phyloP scores from a whole-genome alignment of 148 eudicot genomes.

The Camellia lanceoleosa region DNA sequence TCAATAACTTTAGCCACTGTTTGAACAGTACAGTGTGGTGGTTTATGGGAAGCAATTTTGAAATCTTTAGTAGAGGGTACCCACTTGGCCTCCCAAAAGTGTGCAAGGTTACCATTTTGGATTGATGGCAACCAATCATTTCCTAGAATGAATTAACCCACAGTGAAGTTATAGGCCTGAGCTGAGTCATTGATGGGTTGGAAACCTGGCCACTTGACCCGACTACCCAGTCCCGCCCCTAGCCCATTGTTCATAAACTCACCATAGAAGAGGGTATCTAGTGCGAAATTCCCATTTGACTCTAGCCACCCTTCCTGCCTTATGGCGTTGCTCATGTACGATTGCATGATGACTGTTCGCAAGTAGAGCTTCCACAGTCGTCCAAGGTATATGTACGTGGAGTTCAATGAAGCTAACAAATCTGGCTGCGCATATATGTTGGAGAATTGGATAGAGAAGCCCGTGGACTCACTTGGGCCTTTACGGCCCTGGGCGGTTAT shows the following conservation, averaged over 20 bases:
- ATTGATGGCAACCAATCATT: constrained; percentile 62
- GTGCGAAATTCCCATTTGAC: constrained; percentile 55
- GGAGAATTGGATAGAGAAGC: constrained; percentile 70
- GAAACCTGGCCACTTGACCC: constrained; percentile 74
- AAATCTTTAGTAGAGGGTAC: too few species aligned
- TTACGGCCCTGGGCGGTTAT: constrained; percentile 83
- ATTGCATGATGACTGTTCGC: constrained; percentile 64
- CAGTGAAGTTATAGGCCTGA: constrained; percentile 53
- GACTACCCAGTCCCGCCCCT: constrained; percentile 42
- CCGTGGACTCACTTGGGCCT: constrained; percentile 51
- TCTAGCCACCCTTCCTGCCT: constrained; percentile 79
- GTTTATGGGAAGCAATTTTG: too few species aligned
- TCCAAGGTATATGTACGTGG: constrained; percentile 57
- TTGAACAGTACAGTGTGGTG: too few species aligned
- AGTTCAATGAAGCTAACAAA: constrained; percentile 18
- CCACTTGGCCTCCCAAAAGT: too few species aligned
- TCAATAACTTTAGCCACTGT: too few species aligned
- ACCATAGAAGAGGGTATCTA: constrained; percentile 62
- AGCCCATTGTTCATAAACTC: constrained; percentile 74
- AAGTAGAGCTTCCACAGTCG: constrained; percentile 79
- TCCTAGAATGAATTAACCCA: constrained; percentile 62
- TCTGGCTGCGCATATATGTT: constrained; percentile 56
- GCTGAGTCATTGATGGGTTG: constrained; percentile 46
- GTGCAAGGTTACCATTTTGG: too few species aligned
- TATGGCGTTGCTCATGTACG: constrained; percentile 47